Conservation (phyloP, 306 rosid species). For the Castanea sativa region DNA sequence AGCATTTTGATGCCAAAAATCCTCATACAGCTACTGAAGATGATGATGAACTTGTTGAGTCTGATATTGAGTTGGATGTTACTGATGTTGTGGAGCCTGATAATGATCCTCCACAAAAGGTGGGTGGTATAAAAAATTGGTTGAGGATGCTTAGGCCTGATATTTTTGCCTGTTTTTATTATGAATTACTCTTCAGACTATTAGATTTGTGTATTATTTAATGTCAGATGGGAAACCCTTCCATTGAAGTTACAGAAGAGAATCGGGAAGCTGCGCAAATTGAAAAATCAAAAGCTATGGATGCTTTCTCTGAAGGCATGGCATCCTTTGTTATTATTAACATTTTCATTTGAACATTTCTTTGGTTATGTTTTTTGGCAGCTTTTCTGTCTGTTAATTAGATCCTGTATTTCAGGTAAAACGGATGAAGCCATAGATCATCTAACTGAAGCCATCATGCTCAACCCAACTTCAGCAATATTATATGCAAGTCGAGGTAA, state of each 20-base stretch:
- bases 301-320: slow-evolving; percentile 57
- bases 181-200: neutral
- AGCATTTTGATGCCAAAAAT: slow-evolving; percentile 25
- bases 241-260: slow-evolving; percentile 63
- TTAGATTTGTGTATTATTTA: neutral
- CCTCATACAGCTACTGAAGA: slow-evolving; percentile 23
- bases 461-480: slow-evolving; percentile 79
- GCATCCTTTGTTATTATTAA: slow-evolving; percentile 1
- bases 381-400: slow-evolving; percentile 3
- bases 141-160: neutral
- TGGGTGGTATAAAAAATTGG: slow-evolving; percentile 6
- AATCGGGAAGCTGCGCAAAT: slow-evolving; percentile 60
- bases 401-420: slow-evolving; percentile 42
- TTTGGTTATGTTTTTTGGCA: slow-evolving; percentile 1
- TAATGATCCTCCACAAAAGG: slow-evolving; percentile 76
- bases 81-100: slow-evolving; percentile 66
- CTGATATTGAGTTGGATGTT: slow-evolving; percentile 72
- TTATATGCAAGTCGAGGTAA: slow-evolving; percentile 81
- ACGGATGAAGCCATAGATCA: slow-evolving; percentile 65
- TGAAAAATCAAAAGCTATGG: slow-evolving; percentile 61
- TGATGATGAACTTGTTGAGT: slow-evolving; percentile 54
- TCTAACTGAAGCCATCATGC: slow-evolving; percentile 72
- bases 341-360: slow-evolving; percentile 4
- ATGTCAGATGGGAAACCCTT: slow-evolving; percentile 68
- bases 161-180: neutral